A percentile compares a stretch with the other conserved stretches of the same genome.
Evolutionary conservation across 768 basidiomycete species (phyloP).

Genomic region (Lactifluus volemus): DNA sequence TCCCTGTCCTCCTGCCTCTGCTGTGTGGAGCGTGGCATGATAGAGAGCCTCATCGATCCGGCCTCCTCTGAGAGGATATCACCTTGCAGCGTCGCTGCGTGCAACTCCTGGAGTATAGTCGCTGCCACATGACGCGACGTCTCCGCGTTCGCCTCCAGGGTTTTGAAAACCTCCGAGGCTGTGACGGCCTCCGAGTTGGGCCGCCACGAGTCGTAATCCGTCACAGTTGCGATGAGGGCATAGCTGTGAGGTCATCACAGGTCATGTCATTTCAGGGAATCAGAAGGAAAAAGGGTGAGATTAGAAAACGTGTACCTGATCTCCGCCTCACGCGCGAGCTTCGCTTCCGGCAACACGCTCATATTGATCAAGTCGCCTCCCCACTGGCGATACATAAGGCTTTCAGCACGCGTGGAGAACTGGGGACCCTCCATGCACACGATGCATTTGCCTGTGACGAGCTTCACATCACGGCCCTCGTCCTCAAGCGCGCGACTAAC

Average conservation of each 20-base stretch:
- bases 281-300: background rate
- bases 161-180: conserved; percentile 84
- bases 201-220: conserved; percentile 96
- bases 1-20: conserved; percentile 50
- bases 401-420: conserved; percentile 98
- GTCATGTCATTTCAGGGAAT: background rate
- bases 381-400: conserved; percentile 86
- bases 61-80: conserved; percentile 57
- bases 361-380: conserved; percentile 95
- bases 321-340: conserved; percentile 93
- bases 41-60: conserved; percentile 79
- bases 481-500: conserved; percentile 55
- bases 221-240: conserved; percentile 81
- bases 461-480: conserved; percentile 49
- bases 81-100: conserved; percentile 45
- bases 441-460: conserved; percentile 78
- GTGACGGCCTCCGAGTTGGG: conserved; percentile 76
- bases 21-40: conserved; percentile 61
- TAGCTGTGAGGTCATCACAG: conserved; percentile 45
- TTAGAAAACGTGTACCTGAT: conserved; percentile 48
- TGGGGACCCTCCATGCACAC: conserved; percentile 98
- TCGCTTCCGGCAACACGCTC: conserved; percentile 96
- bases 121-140: conserved; percentile 72
- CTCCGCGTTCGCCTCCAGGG: conserved; percentile 78
- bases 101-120: conserved; percentile 59